These are phyloP conservation scores for Colletotrichum sublineola DNA, from an alignment of 2,329 filamentous ascomycete genomes.

Conservation along the genomic window DNA sequence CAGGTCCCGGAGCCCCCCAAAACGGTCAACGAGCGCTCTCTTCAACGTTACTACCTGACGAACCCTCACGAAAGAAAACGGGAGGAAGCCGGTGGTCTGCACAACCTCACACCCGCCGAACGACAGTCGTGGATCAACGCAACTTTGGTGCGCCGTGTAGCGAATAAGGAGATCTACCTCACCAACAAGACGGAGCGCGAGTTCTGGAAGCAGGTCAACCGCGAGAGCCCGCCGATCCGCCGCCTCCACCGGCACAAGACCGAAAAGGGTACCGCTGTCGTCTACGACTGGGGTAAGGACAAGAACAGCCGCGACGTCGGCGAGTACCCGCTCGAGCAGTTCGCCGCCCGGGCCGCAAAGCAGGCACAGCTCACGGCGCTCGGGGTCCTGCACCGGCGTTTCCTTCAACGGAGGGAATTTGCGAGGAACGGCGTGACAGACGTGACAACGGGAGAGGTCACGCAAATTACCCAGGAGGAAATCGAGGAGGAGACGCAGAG, in stretches of 20 bases:
- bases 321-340: constrained; percentile 62
- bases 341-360: constrained; percentile 58
- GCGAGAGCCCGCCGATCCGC: constrained; percentile 64
- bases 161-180: constrained; percentile 51
- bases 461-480: constrained; percentile 54
- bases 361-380: constrained; percentile 59
- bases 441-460: constrained; percentile 39
- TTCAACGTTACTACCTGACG: constrained; percentile 62
- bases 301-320: constrained; percentile 63
- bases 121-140: constrained; percentile 63
- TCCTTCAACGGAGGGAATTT: constrained; percentile 55
- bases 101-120: constrained; percentile 61
- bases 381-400: constrained; percentile 59
- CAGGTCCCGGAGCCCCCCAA: constrained; percentile 50
- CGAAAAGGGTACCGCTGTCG: constrained; percentile 37
- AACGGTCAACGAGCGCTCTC: constrained; percentile 64
- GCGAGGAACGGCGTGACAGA: constrained; percentile 43
- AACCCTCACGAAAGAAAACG: constrained; percentile 63
- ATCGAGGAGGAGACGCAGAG: constrained; percentile 61
- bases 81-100: constrained; percentile 59
- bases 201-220: constrained; percentile 69
- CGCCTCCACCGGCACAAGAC: constrained; percentile 49
- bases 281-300: constrained; percentile 65
- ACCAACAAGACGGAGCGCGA: constrained; percentile 67
- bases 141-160: constrained; percentile 59